phyloP scores from a whole-genome alignment of 2,329 filamentous ascomycete species.

The Lasiodiplodia theobromae region DNA sequence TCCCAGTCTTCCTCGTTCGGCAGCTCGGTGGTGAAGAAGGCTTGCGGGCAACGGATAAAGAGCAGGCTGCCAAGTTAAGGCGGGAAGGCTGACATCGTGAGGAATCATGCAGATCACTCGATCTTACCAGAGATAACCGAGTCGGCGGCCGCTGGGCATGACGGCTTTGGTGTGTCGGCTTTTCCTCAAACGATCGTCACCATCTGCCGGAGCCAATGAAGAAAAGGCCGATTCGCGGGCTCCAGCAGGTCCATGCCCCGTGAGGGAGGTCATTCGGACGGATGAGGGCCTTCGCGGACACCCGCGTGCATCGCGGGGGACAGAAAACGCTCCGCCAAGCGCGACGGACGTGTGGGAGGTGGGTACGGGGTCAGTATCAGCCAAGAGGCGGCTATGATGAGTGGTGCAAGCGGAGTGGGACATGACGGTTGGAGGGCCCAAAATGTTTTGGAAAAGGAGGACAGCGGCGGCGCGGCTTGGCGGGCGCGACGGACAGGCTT shows the following conservation, averaged over 20 bases:
- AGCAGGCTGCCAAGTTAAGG: not conserved
- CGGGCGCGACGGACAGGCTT: conserved; percentile 18
- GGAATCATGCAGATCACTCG: conserved; percentile 3
- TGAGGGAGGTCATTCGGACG: conserved; percentile 1
- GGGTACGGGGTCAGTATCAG: conserved; percentile 22
- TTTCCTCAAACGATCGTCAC: conserved; percentile 8
- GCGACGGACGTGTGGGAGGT: conserved; percentile 1
- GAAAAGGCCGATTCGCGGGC: not conserved
- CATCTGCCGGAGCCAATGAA: conserved; percentile 7
- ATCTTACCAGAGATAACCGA: not conserved
- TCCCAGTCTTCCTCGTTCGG: not conserved
- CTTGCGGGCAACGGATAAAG: not conserved
- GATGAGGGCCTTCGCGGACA: not conserved
- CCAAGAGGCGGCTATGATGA: conserved; percentile 21
- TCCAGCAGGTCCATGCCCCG: not conserved
- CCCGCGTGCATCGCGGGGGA: not conserved
- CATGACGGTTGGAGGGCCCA: not conserved
- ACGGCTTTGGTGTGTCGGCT: not conserved
- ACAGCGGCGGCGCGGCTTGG: conserved; percentile 16
- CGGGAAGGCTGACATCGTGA: not conserved
- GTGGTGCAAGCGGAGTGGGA: conserved; percentile 3
- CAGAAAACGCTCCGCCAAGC: conserved; percentile 6
- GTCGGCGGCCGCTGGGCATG: not conserved
- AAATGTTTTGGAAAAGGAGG: conserved; percentile 10
- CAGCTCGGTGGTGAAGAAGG: not conserved